Evolutionary conservation across 2,329 filamentous ascomycete species (phyloP).

Genomic region (Aspergillus thermomutatus): DNA sequence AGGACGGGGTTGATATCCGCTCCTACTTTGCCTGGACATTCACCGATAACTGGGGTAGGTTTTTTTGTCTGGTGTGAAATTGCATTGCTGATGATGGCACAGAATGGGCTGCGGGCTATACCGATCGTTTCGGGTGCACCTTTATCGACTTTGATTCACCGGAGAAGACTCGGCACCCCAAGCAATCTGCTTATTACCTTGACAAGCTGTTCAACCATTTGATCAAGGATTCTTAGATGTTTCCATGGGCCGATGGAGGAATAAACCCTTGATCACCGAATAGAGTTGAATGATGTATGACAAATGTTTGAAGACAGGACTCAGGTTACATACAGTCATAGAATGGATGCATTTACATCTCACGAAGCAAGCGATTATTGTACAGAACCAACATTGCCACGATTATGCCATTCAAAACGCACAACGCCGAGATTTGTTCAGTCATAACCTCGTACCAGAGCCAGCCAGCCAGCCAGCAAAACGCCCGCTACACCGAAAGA

Average conservation of each 20-base stretch:
- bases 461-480: background rate
- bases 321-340: background rate
- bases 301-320: background rate
- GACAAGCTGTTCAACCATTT: constrained; percentile 65
- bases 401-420: background rate
- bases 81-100: background rate
- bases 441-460: background rate
- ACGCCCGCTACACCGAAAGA: background rate
- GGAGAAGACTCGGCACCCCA: constrained; percentile 67
- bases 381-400: background rate
- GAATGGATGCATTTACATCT: background rate
- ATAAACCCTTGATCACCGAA: background rate
- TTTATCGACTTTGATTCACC: constrained; percentile 72
- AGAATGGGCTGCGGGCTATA: constrained; percentile 80
- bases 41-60: constrained; percentile 60
- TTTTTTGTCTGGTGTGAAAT: background rate
- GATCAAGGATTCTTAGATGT: constrained; percentile 35
- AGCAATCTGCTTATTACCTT: constrained; percentile 72
- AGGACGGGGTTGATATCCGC: constrained; percentile 69
- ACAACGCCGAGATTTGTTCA: background rate
- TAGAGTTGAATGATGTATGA: background rate
- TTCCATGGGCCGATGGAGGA: background rate
- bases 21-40: constrained; percentile 80
- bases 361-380: background rate
- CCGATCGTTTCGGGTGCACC: constrained; percentile 73